Conservation (phyloP, 768 basidiomycete genomes). For the Gautieria morchelliformis region DNA sequence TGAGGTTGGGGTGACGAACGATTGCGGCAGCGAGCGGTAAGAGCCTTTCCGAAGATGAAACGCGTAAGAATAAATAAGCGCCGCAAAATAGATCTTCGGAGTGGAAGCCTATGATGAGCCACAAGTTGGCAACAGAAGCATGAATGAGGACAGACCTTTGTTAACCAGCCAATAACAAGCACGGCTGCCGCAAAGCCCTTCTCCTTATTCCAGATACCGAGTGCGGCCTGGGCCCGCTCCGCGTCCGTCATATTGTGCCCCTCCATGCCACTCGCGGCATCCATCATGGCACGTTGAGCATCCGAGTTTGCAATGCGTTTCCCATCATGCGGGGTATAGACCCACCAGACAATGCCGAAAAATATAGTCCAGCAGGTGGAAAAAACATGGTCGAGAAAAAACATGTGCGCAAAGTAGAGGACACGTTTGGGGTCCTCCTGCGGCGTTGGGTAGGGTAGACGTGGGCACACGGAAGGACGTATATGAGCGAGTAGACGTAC, state of each 20-base stretch:
- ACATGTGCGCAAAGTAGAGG: conserved; percentile 85
- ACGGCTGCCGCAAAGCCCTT: conserved; percentile 71
- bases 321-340: conserved; percentile 88
- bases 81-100: conserved; percentile 81
- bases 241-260: conserved; percentile 48
- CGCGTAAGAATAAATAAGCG: conserved; percentile 88
- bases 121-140: not conserved
- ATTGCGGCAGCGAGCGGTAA: conserved; percentile 70
- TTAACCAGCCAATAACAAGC: conserved; percentile 75
- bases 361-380: conserved; percentile 88
- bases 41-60: conserved; percentile 85
- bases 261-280: conserved; percentile 38
- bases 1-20: conserved; percentile 22
- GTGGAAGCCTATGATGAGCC: not conserved
- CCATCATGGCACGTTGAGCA: conserved; percentile 82
- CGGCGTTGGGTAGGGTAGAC: conserved; percentile 3
- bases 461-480: not conserved
- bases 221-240: conserved; percentile 64
- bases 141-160: conserved; percentile 53
- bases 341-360: conserved; percentile 88
- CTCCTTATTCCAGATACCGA: conserved; percentile 82
- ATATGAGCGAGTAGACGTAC: conserved; percentile 36
- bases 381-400: conserved; percentile 84
- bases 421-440: conserved; percentile 86
- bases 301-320: conserved; percentile 67